These are phyloP conservation scores for Prunus mume DNA, from an alignment of 306 rosid species.

Conservation along the genomic window DNA sequence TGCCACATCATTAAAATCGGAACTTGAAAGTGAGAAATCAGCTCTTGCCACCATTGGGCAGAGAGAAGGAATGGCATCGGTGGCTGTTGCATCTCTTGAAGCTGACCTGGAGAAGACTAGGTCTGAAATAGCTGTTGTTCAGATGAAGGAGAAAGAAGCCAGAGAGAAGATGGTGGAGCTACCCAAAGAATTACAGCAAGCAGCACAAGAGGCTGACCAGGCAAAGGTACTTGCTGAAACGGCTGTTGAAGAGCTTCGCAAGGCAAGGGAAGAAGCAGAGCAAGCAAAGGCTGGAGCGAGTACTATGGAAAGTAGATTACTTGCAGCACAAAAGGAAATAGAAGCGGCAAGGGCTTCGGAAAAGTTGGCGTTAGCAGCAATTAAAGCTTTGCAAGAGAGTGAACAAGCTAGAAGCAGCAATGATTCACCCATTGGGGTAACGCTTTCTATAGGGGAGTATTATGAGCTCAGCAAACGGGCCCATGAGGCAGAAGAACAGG, in stretches of 20 bases:
- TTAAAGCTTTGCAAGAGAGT: conserved; percentile 93
- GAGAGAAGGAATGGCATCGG: conserved; percentile 97
- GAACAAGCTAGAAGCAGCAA: conserved; percentile 55
- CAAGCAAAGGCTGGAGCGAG: conserved; percentile 95
- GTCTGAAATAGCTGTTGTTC: conserved; percentile 82
- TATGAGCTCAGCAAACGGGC: conserved; percentile 92
- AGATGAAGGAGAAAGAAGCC: conserved; percentile 93
- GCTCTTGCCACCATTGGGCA: conserved; percentile 62
- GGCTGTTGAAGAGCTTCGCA: conserved; percentile 71
- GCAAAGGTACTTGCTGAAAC: conserved; percentile 70
- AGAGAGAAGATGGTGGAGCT: conserved; percentile 70
- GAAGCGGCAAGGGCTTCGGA: conserved; percentile 98
- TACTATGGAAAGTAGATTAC: conserved; percentile 80
- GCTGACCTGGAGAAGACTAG: conserved; percentile 79
- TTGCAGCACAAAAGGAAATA: conserved; percentile 87
- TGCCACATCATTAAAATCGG: conserved; percentile 65
- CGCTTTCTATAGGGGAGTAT: conserved; percentile 85
- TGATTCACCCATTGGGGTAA: conserved; percentile 64
- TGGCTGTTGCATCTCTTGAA: conserved; percentile 86
- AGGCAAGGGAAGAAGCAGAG: conserved; percentile 75
- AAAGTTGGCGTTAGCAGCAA: conserved; percentile 80
- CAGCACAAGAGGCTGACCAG: conserved; percentile 81
- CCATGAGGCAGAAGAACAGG: conserved; percentile 91
- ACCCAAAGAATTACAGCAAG: conserved; percentile 74
- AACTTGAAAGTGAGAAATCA: conserved; percentile 80